Conservation (phyloP, 2,329 filamentous ascomycete species). For the Corniculantispora saksenae region DNA sequence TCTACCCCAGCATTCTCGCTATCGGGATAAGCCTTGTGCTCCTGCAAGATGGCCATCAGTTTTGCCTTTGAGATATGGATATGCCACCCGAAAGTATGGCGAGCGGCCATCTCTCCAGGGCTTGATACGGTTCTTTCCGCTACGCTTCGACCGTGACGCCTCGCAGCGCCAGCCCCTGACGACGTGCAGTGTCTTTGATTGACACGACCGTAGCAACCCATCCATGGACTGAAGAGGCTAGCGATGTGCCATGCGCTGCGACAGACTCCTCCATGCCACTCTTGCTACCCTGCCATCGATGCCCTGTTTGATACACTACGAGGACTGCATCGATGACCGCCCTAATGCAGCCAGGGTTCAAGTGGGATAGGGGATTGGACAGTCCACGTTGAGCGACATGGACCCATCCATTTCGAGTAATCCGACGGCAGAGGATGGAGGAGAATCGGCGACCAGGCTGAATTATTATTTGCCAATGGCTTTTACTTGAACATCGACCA, state of each 20-base stretch:
- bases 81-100: neutral
- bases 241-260: conserved; percentile 1
- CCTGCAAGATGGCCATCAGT: neutral
- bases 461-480: neutral
- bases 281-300: neutral
- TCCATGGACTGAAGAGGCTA: neutral
- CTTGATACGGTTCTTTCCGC: conserved; percentile 19
- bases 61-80: neutral
- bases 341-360: conserved; percentile 8
- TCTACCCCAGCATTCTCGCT: conserved; percentile 6
- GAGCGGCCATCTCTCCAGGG: neutral
- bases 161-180: neutral
- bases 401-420: conserved; percentile 17
- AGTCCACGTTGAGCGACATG: neutral
- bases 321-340: neutral
- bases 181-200: neutral
- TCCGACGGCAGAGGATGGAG: neutral
- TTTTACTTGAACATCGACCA: neutral
- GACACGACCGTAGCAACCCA: neutral
- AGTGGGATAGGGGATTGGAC: conserved; percentile 6
- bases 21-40: conserved; percentile 7
- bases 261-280: neutral
- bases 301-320: neutral
- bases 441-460: conserved; percentile 1
- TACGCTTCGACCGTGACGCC: neutral